These are phyloP conservation scores for Geranium brycei DNA, from an alignment of 345 rosid genomes.

Conservation along the genomic window DNA sequence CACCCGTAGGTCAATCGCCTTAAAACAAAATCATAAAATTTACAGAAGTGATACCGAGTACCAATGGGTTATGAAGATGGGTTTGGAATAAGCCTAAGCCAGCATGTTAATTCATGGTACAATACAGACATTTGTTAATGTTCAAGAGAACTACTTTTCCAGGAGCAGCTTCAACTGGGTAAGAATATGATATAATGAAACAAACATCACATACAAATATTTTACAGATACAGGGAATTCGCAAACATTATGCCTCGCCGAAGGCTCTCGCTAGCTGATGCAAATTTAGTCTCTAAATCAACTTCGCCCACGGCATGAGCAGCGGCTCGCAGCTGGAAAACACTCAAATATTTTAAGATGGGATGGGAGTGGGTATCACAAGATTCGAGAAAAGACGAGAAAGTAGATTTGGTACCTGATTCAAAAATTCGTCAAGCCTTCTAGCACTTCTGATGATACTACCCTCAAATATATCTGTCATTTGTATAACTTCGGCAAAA, in stretches of 20 bases:
- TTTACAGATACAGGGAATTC: slow-evolving; percentile 63
- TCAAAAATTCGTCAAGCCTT: slow-evolving; percentile 91
- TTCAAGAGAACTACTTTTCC: too few species aligned
- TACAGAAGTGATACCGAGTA: too few species aligned
- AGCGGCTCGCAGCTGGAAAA: slow-evolving; percentile 61
- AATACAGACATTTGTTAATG: too few species aligned
- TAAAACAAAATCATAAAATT: too few species aligned
- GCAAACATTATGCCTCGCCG: slow-evolving; percentile 90
- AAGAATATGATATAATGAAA: too few species aligned
- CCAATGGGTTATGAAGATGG: too few species aligned
- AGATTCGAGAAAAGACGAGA: background rate
- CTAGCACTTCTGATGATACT: slow-evolving; percentile 89
- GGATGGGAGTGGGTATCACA: background rate
- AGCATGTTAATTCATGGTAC: too few species aligned
- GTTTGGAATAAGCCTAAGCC: too few species aligned
- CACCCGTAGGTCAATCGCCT: too few species aligned
- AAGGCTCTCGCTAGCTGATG: slow-evolving; percentile 80
- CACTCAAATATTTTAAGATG: background rate
- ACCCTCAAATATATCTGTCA: slow-evolving; percentile 98
- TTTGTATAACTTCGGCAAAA: slow-evolving; percentile 83
- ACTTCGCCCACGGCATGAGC: slow-evolving; percentile 87
- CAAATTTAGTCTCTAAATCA: slow-evolving; percentile 59
- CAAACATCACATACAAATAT: background rate
- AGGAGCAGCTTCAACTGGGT: too few species aligned
- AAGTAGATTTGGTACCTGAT: slow-evolving; percentile 41